Evolutionary conservation across 441 rosid genomes (phyloP).

Genomic region (Macaranga tanarius): DNA sequence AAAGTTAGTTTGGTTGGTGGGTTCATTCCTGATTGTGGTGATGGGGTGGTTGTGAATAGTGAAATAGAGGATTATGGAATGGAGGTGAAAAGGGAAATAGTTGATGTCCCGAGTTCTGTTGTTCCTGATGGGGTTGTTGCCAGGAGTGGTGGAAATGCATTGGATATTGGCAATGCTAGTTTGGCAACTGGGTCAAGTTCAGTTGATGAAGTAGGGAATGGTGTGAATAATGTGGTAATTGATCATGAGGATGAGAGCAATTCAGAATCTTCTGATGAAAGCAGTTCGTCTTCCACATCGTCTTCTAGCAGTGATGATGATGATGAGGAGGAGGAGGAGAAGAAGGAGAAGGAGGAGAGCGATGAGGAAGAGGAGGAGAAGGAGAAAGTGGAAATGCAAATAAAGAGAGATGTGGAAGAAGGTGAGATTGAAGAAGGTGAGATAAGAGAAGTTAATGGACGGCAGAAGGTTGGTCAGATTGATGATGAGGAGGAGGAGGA

Average conservation of each 20-base stretch:
- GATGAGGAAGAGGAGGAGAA: conserved; percentile 26
- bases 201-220: conserved; percentile 19
- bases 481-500: conserved; percentile 33
- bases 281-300: conserved; percentile 41
- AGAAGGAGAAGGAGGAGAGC: conserved; percentile 24
- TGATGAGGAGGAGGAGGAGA: conserved; percentile 29
- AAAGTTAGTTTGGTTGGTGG: conserved; percentile 44
- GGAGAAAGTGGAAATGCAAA: conserved; percentile 21
- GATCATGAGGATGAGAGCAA: conserved; percentile 30
- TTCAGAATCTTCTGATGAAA: conserved; percentile 33
- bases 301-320: conserved; percentile 25
- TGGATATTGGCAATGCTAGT: conserved; percentile 6
- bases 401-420: conserved; percentile 27
- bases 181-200: conserved; percentile 20
- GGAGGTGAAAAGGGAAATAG: conserved; percentile 10
- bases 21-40: conserved; percentile 4
- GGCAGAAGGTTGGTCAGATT: conserved; percentile 26
- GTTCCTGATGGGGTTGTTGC: conserved; percentile 12
- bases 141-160: conserved; percentile 10
- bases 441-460: conserved; percentile 47
- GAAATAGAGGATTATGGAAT: conserved; percentile 22
- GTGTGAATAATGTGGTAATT: conserved; percentile 27
- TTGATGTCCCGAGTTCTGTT: not conserved
- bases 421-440: conserved; percentile 90
- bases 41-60: conserved; percentile 12